Base-by-base conservation (phyloP, 2,329 filamentous ascomycete genomes). In the Pezicula rhizophila region DNA sequence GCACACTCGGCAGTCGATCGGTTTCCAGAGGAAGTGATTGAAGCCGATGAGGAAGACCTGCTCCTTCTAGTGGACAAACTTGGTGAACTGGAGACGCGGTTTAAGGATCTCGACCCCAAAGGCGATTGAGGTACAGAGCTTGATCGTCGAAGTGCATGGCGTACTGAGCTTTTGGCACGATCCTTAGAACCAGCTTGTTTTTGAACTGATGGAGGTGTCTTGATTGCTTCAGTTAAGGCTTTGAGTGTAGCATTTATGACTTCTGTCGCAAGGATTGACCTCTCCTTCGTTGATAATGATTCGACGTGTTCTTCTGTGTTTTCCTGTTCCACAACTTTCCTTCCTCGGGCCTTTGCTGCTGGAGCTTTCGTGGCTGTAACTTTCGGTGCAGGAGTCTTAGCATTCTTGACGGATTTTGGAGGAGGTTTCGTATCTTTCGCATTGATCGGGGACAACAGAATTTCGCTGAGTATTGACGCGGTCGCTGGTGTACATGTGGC, bases 191-290 rank as follows among this genome's bases (percentile, higher is more conserved):
- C 57, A 35, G 51, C 45, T 37, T 58, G 55, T 44, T 53, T 55
- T 46, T 56, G 56, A 8, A 54, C 45, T 15, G 50, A 40, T 2
- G 52, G 17, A 1, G 61, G 56, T 15, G 70, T 66, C 62, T 83
- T 89, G 17, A 81, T 73, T 0, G 81, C 81, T 48, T 87, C 82
- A n/a, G 76, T 75, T 3, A 92, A 73, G 8, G 78, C 74, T 60
- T 87, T 89, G 35, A 91, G 72, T 1, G 82, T 76, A 6, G 73
- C 71, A 63, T 91, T 92, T 59, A 89, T 80, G 33, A 89, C 73
- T 52, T 89, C 79, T 0, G 86, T 89, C 11, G 87, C 86, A 33
- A 91, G 68, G 40, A 79, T 72, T 45, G 81, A 82, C 64, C 77
- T 80, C 50, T 89, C 84, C 57, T 77, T 79, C 5, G 72, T 62